Conservation (phyloP, 768 basidiomycete species). For the Dendrothele bispora region DNA sequence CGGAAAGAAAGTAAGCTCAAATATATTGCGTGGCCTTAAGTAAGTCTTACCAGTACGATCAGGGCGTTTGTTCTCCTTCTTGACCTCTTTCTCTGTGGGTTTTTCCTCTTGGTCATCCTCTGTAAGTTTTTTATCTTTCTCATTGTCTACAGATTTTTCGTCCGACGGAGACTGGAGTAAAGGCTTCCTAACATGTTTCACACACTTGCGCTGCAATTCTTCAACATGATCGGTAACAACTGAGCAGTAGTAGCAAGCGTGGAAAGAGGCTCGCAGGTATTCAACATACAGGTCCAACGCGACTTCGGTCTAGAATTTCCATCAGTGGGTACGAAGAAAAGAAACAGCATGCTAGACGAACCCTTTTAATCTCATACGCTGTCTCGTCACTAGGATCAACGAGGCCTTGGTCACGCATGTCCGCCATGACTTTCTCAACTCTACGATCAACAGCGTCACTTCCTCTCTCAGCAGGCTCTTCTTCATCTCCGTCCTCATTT, state of each 20-base stretch:
- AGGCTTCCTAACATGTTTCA: conserved; percentile 86
- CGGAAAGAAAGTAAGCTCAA: conserved; percentile 10
- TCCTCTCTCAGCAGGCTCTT: conserved; percentile 62
- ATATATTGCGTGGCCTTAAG: not conserved
- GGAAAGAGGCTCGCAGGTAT: conserved; percentile 88
- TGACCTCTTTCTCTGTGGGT: conserved; percentile 35
- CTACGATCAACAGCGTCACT: conserved; percentile 79
- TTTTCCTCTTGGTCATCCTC: conserved; percentile 37
- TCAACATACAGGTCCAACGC: conserved; percentile 91
- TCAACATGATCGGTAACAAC: conserved; percentile 91
- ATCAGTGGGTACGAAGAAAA: conserved; percentile 18
- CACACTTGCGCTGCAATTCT: conserved; percentile 92
- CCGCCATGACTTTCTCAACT: conserved; percentile 73
- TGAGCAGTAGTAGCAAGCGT: conserved; percentile 98
- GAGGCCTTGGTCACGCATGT: conserved; percentile 64
- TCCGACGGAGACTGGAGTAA: conserved; percentile 60
- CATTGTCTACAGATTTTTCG: conserved; percentile 57
- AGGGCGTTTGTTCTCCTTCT: conserved; percentile 35
- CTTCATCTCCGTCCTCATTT: conserved; percentile 29
- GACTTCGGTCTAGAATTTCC: conserved; percentile 58
- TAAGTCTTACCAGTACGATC: conserved; percentile 62
- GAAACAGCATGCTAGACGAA: conserved; percentile 30
- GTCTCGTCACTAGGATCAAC: conserved; percentile 64
- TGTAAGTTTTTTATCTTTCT: conserved; percentile 23
- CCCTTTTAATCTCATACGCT: conserved; percentile 71